These are phyloP conservation scores for Phytophthora chlamydospora DNA, from an alignment of 352 stramenopile species.

Conservation along the genomic window DNA sequence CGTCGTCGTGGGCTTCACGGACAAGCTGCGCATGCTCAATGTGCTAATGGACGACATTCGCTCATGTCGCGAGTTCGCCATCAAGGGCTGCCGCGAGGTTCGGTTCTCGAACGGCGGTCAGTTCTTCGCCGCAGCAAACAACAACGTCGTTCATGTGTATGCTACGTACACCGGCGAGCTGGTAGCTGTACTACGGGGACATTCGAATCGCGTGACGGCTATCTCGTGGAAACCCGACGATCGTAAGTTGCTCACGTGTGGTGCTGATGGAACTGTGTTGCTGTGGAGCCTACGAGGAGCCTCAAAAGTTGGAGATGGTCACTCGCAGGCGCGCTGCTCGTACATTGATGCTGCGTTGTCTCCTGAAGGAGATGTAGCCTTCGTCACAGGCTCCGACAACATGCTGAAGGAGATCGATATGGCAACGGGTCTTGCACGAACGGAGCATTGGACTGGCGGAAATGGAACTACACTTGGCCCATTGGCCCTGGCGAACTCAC, in stretches of 20 bases:
- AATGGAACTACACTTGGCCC: conserved; percentile 63
- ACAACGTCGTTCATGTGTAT: conserved; percentile 90
- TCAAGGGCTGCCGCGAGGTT: conserved; percentile 93
- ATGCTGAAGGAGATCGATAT: conserved; percentile 91
- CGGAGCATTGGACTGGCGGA: conserved; percentile 62
- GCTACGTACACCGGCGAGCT: conserved; percentile 81
- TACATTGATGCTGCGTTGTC: conserved; percentile 73
- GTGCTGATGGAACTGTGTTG: conserved; percentile 77
- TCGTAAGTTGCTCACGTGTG: conserved; percentile 75
- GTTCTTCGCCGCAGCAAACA: conserved; percentile 90
- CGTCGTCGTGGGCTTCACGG: conserved; percentile 91
- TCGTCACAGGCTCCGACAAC: conserved; percentile 91
- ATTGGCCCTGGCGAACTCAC: conserved; percentile 80
- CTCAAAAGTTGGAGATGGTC: conserved; percentile 78
- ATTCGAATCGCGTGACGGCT: conserved; percentile 85
- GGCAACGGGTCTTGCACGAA: conserved; percentile 55
- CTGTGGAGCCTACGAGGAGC: conserved; percentile 79
- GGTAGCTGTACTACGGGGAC: conserved; percentile 69
- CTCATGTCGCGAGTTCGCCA: conserved; percentile 88
- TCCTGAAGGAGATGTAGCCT: conserved; percentile 75
- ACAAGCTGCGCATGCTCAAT: conserved; percentile 95
- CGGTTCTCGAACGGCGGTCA: conserved; percentile 92
- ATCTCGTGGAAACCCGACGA: conserved; percentile 85
- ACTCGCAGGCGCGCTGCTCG: conserved; percentile 76
- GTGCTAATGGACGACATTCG: conserved; percentile 95